phyloP scores from a whole-genome alignment of 805 yeast species.

The Candida tammaniensis region DNA sequence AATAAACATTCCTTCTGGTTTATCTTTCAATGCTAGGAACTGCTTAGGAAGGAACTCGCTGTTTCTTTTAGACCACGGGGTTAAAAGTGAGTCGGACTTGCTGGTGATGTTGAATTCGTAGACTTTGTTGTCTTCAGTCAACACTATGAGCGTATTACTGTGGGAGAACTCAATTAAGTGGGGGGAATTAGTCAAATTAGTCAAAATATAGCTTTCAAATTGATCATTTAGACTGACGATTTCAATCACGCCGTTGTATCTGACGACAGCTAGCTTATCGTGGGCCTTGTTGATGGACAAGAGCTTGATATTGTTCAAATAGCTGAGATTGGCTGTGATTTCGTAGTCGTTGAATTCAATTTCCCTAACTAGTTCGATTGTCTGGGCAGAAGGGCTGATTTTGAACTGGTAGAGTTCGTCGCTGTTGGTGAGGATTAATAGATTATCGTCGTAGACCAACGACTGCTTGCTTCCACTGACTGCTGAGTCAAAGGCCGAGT shows the following conservation, averaged over 20 bases:
- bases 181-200: slow-evolving; percentile 51
- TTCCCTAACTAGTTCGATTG: slow-evolving; percentile 40
- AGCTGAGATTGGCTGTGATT: slow-evolving; percentile 25
- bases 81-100: slow-evolving; percentile 35
- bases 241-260: slow-evolving; percentile 67
- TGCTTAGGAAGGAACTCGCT: slow-evolving; percentile 71
- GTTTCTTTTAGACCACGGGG: slow-evolving; percentile 79
- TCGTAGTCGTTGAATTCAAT: slow-evolving; percentile 27
- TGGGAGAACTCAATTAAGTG: slow-evolving; percentile 59
- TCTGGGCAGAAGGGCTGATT: slow-evolving; percentile 29
- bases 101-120: slow-evolving; percentile 50
- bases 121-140: slow-evolving; percentile 72
- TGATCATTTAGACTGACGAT: slow-evolving; percentile 29
- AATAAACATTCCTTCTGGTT: slow-evolving; percentile 68
- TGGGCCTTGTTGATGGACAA: slow-evolving; percentile 48
- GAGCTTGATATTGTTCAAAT: slow-evolving; percentile 50
- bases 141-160: slow-evolving; percentile 52
- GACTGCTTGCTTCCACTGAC: slow-evolving; percentile 57
- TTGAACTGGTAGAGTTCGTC: slow-evolving; percentile 53
- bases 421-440: slow-evolving; percentile 56
- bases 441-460: slow-evolving; percentile 43
- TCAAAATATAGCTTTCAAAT: slow-evolving; percentile 39
- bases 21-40: slow-evolving; percentile 55
- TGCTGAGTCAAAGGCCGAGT: slow-evolving; percentile 36
- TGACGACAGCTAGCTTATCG: slow-evolving; percentile 51